Conservation (phyloP, 2,329 filamentous ascomycete genomes). For the Penicillium sp. region DNA sequence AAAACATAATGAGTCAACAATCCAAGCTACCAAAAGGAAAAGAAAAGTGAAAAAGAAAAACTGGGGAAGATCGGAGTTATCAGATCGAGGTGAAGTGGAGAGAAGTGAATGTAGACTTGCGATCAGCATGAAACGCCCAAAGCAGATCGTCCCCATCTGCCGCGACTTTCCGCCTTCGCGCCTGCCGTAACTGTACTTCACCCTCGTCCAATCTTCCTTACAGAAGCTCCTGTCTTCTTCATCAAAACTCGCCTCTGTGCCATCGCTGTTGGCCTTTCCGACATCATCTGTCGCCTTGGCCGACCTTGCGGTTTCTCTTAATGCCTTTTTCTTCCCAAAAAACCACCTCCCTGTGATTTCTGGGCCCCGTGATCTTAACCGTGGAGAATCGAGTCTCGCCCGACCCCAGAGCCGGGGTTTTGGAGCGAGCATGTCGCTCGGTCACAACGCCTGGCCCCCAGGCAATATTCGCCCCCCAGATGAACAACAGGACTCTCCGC, state of each 20-base stretch:
- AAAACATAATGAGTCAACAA: neutral
- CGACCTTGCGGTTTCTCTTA: conserved; percentile 22
- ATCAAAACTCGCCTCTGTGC: conserved; percentile 35
- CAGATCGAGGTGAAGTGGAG: neutral
- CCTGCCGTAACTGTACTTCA: conserved; percentile 36
- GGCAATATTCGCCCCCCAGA: conserved; percentile 61
- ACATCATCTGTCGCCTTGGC: conserved; percentile 28
- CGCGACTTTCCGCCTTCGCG: conserved; percentile 32
- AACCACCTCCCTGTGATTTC: conserved; percentile 27
- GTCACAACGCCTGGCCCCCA: conserved; percentile 68
- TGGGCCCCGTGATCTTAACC: conserved; percentile 38
- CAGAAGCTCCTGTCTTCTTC: conserved; percentile 38
- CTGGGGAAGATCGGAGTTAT: neutral
- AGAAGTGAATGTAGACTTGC: neutral
- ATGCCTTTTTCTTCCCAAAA: conserved; percentile 34
- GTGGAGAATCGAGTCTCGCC: conserved; percentile 48
- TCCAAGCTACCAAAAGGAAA: neutral
- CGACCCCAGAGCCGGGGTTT: conserved; percentile 47
- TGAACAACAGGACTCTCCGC: conserved; percentile 50
- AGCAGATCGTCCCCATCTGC: conserved; percentile 24
- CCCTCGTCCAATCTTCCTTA: conserved; percentile 42
- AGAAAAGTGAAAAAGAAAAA: neutral
- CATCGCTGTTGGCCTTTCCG: conserved; percentile 36
- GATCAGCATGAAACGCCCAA: neutral
- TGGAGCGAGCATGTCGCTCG: conserved; percentile 62